phyloP scores from a whole-genome alignment of 1,139 yeast species.

The Starmera stellimalicola region DNA sequence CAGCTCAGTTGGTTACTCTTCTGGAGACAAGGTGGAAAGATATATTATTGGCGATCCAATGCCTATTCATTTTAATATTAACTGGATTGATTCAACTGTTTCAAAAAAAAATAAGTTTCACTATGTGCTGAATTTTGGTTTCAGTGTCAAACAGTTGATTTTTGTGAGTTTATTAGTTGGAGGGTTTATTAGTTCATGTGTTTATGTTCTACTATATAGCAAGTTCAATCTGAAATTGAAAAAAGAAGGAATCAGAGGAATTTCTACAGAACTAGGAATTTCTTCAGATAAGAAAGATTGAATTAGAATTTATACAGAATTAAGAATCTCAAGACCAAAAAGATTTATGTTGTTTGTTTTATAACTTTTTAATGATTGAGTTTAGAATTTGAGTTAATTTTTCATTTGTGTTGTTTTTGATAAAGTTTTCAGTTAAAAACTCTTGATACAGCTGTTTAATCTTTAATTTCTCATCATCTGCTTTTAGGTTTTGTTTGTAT shows the following conservation, averaged over 20 bases:
- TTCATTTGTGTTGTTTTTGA: conserved; percentile 20
- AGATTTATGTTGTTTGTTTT: conserved; percentile 3
- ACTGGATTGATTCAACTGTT: conserved; percentile 38
- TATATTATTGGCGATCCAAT: conserved; percentile 58
- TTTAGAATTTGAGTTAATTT: conserved; percentile 23
- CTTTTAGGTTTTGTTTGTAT: conserved; percentile 36
- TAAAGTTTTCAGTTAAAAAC: conserved; percentile 27
- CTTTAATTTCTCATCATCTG: conserved; percentile 27
- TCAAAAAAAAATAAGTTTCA: not conserved
- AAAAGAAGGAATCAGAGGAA: conserved; percentile 9
- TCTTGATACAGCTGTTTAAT: conserved; percentile 38
- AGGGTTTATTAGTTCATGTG: conserved; percentile 16
- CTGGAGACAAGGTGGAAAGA: conserved; percentile 54
- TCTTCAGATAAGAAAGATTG: conserved; percentile 12
- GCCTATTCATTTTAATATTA: conserved; percentile 46
- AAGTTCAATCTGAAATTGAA: conserved; percentile 29
- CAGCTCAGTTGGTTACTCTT: conserved; percentile 49
- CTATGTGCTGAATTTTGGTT: conserved; percentile 1
- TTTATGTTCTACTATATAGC: conserved; percentile 32
- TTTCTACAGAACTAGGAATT: conserved; percentile 14
- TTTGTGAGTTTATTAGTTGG: conserved; percentile 35
- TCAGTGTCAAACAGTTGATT: conserved; percentile 2
- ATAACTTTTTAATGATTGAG: conserved; percentile 25
- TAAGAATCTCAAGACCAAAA: not conserved
- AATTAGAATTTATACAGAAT: not conserved